Conservation (phyloP, 345 rosid species). For the Citrus unshiu region DNA sequence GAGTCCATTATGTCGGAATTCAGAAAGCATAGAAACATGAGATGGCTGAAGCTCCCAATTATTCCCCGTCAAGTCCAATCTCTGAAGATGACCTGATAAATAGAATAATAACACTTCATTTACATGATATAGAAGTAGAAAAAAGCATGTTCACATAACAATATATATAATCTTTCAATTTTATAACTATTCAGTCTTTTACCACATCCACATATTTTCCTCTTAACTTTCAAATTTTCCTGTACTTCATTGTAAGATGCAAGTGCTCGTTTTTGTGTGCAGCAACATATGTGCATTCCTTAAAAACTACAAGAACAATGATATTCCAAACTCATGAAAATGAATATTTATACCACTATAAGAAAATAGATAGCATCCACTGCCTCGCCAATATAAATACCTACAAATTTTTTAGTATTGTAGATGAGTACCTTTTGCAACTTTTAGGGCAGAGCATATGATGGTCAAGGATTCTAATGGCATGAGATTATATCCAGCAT, state of each 20-base stretch:
- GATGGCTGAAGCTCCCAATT: constrained; percentile 34
- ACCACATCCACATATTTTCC: background rate
- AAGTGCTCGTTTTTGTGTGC: background rate
- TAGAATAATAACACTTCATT: background rate
- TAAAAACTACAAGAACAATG: background rate
- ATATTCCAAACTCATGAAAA: background rate
- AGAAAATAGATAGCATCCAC: background rate
- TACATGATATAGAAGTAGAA: background rate
- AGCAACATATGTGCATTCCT: background rate
- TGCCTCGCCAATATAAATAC: background rate
- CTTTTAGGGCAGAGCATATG: constrained; percentile 56
- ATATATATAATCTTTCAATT: background rate
- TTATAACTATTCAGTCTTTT: background rate
- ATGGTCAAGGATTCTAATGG: constrained; percentile 60
- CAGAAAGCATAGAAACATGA: constrained; percentile 39
- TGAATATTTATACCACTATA: background rate
- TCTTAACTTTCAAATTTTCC: background rate
- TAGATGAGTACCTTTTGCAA: constrained; percentile 41
- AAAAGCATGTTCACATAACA: background rate
- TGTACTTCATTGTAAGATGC: background rate
- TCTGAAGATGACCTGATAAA: constrained; percentile 51
- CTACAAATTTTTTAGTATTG: background rate
- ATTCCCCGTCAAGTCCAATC: constrained; percentile 80
- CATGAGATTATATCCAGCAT: constrained; percentile 79
- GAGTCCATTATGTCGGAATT: constrained; percentile 59